Percentiles rank a stretch among this genome's conserved stretches.
Conservation (phyloP, 2,329 filamentous ascomycete species). For the Fusarium acutatum region DNA sequence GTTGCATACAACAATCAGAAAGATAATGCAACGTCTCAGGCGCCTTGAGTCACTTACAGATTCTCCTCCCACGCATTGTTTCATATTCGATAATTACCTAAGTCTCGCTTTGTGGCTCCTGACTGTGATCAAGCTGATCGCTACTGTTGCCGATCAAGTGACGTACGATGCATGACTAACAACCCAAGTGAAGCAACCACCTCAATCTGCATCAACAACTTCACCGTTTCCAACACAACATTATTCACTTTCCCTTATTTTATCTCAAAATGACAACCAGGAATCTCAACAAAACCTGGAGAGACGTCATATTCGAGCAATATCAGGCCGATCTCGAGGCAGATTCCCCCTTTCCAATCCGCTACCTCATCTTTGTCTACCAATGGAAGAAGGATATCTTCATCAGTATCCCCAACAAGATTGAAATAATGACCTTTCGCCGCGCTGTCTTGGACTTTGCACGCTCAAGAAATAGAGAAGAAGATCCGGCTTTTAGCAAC, state of each 20-base stretch:
- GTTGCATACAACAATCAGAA: neutral
- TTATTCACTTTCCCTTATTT: neutral
- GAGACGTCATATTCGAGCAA: constrained; percentile 3
- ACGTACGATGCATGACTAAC: neutral
- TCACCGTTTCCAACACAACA: neutral
- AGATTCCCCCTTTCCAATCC: constrained; percentile 36
- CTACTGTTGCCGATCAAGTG: neutral
- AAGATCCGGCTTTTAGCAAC: neutral
- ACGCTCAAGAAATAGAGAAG: neutral
- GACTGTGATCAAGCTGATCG: neutral
- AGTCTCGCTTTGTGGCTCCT: neutral
- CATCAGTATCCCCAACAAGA: neutral
- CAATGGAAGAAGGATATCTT: neutral
- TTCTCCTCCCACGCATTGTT: accelerated
- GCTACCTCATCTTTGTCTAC: constrained; percentile 31
- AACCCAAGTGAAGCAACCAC: neutral
- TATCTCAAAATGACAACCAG: constrained; percentile 7
- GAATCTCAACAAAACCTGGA: constrained; percentile 20
- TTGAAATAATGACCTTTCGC: neutral
- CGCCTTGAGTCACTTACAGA: no score
- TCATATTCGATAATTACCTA: accelerated
- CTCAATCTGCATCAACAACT: neutral
- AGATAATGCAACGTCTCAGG: neutral
- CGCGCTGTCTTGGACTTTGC: neutral
- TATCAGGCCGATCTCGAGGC: constrained; percentile 24